Conservation (phyloP, 768 basidiomycete genomes). For the Pisolithus marmoratus region DNA sequence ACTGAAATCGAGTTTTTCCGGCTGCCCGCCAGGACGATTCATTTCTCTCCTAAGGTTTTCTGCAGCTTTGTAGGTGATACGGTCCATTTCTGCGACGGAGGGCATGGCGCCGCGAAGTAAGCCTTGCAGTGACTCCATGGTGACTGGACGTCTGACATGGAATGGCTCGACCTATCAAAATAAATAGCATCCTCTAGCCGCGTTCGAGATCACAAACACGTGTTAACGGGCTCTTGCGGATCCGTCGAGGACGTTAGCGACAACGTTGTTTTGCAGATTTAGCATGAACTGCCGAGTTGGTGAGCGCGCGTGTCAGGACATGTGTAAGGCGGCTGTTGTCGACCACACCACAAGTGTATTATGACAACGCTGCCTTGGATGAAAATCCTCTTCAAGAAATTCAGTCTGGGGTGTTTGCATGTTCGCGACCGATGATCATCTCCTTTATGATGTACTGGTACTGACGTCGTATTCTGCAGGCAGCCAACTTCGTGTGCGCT, state of each 20-base stretch:
- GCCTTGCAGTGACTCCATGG: conserved; percentile 15
- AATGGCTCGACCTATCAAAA: no score
- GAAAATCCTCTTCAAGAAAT: conserved; percentile 11
- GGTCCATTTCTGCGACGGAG: conserved; percentile 21
- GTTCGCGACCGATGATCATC: conserved; percentile 11
- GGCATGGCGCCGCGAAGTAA: conserved; percentile 9
- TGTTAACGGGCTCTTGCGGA: not conserved
- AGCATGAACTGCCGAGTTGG: no score
- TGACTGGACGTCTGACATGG: not conserved
- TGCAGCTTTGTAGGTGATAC: conserved; percentile 23
- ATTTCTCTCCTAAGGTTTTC: conserved; percentile 22
- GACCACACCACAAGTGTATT: not conserved
- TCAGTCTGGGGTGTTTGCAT: conserved; percentile 23
- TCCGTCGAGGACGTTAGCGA: not conserved
- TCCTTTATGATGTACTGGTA: not conserved
- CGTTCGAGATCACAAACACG: no score
- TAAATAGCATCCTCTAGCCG: no score
- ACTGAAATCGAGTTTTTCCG: conserved; percentile 24
- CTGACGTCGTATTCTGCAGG: conserved; percentile 27
- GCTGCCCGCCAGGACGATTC: conserved; percentile 22
- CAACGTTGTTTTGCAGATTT: no score
- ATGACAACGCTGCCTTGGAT: conserved; percentile 14
- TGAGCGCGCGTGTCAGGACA: no score
- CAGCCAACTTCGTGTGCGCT: conserved; percentile 49
- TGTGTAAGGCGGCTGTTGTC: not conserved